Evolutionary conservation across 805 yeast species (phyloP), one percentile per base, ranked within the genome.

Genomic region (Candida easanensis): DNA sequence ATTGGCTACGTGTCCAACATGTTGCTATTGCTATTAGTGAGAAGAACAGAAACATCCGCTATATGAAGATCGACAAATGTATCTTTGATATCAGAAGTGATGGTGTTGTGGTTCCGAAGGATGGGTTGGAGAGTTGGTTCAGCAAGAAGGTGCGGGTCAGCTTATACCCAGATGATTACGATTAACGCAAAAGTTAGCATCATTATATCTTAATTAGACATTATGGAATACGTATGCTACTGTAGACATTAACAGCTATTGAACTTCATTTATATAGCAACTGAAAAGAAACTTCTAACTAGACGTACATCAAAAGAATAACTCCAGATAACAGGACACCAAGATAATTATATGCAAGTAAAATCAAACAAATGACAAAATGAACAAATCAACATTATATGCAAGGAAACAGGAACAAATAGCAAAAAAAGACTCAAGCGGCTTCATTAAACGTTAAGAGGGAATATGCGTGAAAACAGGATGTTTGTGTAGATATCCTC

Each of bases 1-100:
- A 73, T 45, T 78, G 83, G 83, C 67, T 68, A 46, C 66, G 76
- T 42, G 77, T 78, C 2, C 79, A 75, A 50, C 79, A 75, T 49
- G 70, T 76, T 7, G 84, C 82, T 1, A 47, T 62, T 32, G 61
- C 66, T 5, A 69, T 74, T 42, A 51, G 63, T 25, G 46, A 63
- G 17, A 42, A 52, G 9, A 68, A 64, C 45, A 30, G 28, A 0
- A 28, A 41, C 2, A 50, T 79, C 25, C 39, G 54, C 38, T 77
- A 73, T 49, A 64, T 79, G 16, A 66, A 76, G 45, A 69, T 79
- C 31, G 76, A 77, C 54, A 62, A 64, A 26, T 73, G 77, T 49
- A 52, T 79, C 14, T 79, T 78, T 60, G 74, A 74, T 48, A 46
- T 62, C 3, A 49, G 41, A 9, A 42, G 42, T 3, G 53, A 49